Evolutionary conservation across 192 early-diverging fungal species (phyloP).

Genomic region (Linderina pennispora): DNA sequence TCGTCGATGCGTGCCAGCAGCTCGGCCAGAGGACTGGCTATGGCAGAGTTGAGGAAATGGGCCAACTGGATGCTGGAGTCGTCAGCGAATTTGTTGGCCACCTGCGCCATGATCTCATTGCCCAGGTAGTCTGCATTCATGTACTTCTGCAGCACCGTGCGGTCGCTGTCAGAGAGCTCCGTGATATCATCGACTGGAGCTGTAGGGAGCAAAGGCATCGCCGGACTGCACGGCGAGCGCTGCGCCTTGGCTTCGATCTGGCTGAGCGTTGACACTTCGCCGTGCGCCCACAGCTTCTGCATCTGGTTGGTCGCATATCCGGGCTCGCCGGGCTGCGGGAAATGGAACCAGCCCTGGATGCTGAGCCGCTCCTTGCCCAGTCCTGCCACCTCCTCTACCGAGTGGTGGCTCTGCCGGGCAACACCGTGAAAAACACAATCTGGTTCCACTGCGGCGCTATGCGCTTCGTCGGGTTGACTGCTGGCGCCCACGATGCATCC

Average conservation of each 20-base stretch:
- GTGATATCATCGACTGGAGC: slow-evolving; percentile 11
- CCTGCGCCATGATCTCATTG: slow-evolving; percentile 38
- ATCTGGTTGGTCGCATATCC: slow-evolving; percentile 51
- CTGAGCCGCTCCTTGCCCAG: slow-evolving; percentile 51
- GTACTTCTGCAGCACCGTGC: slow-evolving; percentile 43
- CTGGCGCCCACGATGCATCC: slow-evolving; percentile 54
- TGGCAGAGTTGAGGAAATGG: slow-evolving; percentile 51
- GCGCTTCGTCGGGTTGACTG: slow-evolving; percentile 50
- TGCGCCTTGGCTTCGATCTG: slow-evolving; percentile 48
- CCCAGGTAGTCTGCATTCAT: slow-evolving; percentile 65
- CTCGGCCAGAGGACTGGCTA: slow-evolving; percentile 27
- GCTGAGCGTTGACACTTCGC: slow-evolving; percentile 52
- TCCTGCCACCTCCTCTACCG: slow-evolving; percentile 66
- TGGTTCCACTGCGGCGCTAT: slow-evolving; percentile 69
- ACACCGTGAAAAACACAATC: slow-evolving; percentile 72
- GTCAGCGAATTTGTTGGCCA: slow-evolving; percentile 58
- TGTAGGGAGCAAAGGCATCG: slow-evolving; percentile 1
- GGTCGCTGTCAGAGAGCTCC: slow-evolving; percentile 45
- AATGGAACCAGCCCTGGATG: slow-evolving; percentile 77
- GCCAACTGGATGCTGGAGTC: slow-evolving; percentile 62
- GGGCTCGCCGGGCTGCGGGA: slow-evolving; percentile 64
- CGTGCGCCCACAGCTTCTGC: slow-evolving; percentile 35
- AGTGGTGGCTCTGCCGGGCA: slow-evolving; percentile 76
- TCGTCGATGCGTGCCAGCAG: slow-evolving; percentile 41
- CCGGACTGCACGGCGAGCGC: slow-evolving; percentile 7